Conservation (phyloP, 768 basidiomycete genomes). For the Pisolithus tinctorius region DNA sequence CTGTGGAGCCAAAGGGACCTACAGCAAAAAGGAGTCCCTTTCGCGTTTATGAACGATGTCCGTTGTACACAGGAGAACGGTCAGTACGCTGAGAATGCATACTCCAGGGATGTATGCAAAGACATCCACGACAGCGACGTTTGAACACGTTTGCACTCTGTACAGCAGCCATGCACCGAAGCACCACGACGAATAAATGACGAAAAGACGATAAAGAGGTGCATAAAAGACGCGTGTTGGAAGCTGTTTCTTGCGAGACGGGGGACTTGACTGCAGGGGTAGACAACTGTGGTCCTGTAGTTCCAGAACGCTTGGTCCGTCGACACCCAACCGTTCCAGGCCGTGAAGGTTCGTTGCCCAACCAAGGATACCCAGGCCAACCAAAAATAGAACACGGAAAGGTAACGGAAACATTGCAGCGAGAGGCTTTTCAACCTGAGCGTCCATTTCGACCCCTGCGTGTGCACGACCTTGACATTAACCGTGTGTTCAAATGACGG, state of each 20-base stretch:
- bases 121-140: conserved; percentile 55
- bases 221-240: conserved; percentile 38
- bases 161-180: conserved; percentile 65
- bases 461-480: conserved; percentile 2
- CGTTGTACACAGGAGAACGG: conserved; percentile 60
- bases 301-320: conserved; percentile 67
- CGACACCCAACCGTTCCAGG: conserved; percentile 65
- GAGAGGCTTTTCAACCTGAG: conserved; percentile 37
- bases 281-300: conserved; percentile 26
- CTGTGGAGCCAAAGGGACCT: conserved; percentile 27
- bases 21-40: conserved; percentile 76
- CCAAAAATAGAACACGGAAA: conserved; percentile 79
- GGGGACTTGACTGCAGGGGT: conserved; percentile 14
- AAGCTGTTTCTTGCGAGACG: conserved; percentile 13
- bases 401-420: conserved; percentile 76
- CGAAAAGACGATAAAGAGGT: conserved; percentile 62
- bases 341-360: conserved; percentile 95
- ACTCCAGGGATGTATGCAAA: conserved; percentile 75
- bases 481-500: background rate
- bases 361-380: conserved; percentile 73
- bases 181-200: conserved; percentile 54
- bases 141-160: conserved; percentile 50
- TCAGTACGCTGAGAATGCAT: conserved; percentile 50
- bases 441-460: conserved; percentile 23
- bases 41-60: conserved; percentile 62